Base-by-base conservation (phyloP, 2,329 filamentous ascomycete genomes). In the Neofusicoccum laricinum region DNA sequence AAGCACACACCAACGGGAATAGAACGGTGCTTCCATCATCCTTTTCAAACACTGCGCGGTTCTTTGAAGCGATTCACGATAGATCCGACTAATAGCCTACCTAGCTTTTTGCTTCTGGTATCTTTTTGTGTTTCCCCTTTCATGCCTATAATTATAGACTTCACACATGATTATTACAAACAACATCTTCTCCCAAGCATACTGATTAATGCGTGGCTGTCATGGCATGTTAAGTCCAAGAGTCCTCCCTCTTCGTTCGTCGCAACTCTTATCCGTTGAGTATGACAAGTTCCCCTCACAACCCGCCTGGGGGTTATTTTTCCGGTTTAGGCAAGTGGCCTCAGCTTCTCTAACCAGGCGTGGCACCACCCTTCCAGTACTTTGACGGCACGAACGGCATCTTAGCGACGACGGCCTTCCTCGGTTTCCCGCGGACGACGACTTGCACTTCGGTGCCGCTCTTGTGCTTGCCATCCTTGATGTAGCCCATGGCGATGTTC, bases 401-500 rank as follows among this genome's bases (percentile, higher is more conserved):
- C 82, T 93, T 93, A 8, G 87, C 85, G 36, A 97, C 90, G 3
- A 85, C 85, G 0, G 89, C 93, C 78, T 87, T 88, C 71, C 92
- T 86, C 73, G 85, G 82, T 80, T 88, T 91, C 19, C 92, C 93
- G 61, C 93, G 83, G 2, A 97, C 89, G 43, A 92, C 76, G 3
- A 97, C 88, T 17, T 88, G 85, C 6, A 97, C 81, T 79, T 94
- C 89, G 0, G 92, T 96, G 11, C 92, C 93, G 36, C 86, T 83
- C 84, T 96, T 96, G 77, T 96, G 92, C 75, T 89, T 79, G 0
- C 92, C 92, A 67, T 91, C 88, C 78, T 88, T 87, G 73, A 97
- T 83, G 74, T 97, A 97, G 0, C 89, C 95, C 95, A 99, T 99
- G 64, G 94, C 93, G 67, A 99, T 94, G 77, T 98, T 97, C 82